Conservation (phyloP, 139 green algal species). For the Astrephomene gubernaculifera region DNA sequence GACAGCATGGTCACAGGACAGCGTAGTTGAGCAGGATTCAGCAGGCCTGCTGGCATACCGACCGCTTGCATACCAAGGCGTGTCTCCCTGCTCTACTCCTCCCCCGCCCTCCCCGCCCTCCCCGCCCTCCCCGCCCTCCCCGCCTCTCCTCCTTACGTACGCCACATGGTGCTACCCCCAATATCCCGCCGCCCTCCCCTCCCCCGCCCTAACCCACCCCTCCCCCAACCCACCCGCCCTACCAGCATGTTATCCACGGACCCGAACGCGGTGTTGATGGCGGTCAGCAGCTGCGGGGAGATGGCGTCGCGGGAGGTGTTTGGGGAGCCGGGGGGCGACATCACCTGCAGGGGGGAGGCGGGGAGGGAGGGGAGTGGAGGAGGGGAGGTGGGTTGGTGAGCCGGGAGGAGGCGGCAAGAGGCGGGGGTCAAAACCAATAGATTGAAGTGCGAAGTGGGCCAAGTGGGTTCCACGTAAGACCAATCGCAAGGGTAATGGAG, state of each 20-base stretch:
- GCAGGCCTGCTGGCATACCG: too few relatives aligned
- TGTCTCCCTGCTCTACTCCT: too few relatives aligned
- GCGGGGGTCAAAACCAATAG: too few relatives aligned
- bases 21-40: too few relatives aligned
- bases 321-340: conserved; percentile 2
- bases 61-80: too few relatives aligned
- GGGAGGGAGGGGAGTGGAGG: neutral
- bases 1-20: too few relatives aligned
- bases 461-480: too few relatives aligned
- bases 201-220: neutral
- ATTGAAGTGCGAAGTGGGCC: too few relatives aligned
- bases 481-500: too few relatives aligned
- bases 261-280: conserved; percentile 64
- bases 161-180: neutral
- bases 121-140: too few relatives aligned
- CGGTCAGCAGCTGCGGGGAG: conserved; percentile 54
- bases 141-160: too few relatives aligned
- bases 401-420: neutral
- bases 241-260: conserved; percentile 66
- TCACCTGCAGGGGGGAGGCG: neutral
- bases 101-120: too few relatives aligned
- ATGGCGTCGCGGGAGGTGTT: conserved; percentile 21
- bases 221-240: neutral
- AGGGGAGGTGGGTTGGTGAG: neutral
- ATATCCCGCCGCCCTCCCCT: neutral